These are phyloP conservation scores for Biscogniauxia marginata DNA, from an alignment of 2,329 filamentous ascomycete genomes.

Conservation along the genomic window DNA sequence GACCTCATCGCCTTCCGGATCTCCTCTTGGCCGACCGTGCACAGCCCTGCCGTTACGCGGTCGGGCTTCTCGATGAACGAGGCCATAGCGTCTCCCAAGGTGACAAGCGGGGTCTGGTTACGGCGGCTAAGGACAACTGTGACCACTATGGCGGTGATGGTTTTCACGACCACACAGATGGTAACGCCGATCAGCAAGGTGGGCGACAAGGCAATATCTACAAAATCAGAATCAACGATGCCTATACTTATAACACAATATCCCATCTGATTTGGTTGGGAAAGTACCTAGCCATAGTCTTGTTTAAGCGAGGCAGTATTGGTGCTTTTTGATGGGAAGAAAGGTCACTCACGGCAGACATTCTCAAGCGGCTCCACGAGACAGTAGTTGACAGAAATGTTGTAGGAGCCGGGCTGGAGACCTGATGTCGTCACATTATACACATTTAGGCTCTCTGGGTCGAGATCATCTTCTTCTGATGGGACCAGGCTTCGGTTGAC, in stretches of 20 bases:
- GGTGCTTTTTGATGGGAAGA: no score
- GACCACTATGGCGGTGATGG: constrained; percentile 35
- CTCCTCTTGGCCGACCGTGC: constrained; percentile 15
- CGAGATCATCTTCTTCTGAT: no score
- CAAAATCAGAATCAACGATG: no score
- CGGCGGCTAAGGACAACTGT: constrained; percentile 25
- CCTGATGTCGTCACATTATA: neutral
- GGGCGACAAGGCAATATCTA: constrained; percentile 17
- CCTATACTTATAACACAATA: no score
- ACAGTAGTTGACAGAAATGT: constrained; percentile 11
- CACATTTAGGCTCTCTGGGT: no score
- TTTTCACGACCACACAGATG: constrained; percentile 40
- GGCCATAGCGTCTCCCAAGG: constrained; percentile 49
- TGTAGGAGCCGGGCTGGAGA: neutral
- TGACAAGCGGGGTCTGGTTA: constrained; percentile 44
- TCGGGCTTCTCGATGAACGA: constrained; percentile 50
- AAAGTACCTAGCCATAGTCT: no score
- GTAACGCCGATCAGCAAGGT: constrained; percentile 21
- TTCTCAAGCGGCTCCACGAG: constrained; percentile 6
- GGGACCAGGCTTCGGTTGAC: neutral
- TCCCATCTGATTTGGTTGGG: neutral
- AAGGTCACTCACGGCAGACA: neutral
- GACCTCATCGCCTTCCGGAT: constrained; percentile 5
- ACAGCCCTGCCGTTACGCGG: constrained; percentile 34
- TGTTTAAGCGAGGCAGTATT: no score